These are phyloP conservation scores for Tylopilus subfusipes DNA, from an alignment of 768 basidiomycete genomes.

Conservation along the genomic window DNA sequence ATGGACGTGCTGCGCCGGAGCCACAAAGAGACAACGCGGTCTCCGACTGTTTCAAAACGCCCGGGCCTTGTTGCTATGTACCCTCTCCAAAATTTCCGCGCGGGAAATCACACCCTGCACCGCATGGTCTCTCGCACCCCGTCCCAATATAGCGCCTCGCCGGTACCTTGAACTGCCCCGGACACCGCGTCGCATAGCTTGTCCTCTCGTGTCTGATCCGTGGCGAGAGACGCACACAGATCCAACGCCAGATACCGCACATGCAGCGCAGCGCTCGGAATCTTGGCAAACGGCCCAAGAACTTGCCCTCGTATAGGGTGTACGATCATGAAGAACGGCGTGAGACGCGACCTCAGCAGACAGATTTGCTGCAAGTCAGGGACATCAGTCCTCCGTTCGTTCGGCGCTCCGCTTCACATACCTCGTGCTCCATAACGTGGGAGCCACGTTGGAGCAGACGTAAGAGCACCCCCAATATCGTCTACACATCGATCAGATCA, in stretches of 20 bases:
- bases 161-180: slow-evolving; percentile 27
- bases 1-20: background rate
- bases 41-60: background rate
- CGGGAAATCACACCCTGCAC: slow-evolving; percentile 32
- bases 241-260: slow-evolving; percentile 63
- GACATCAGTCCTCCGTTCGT: slow-evolving; percentile 9
- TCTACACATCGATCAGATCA: slow-evolving; percentile 31
- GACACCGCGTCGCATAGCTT: slow-evolving; percentile 22
- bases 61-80: too few species aligned
- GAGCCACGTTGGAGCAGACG: slow-evolving; percentile 55
- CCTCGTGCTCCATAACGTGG: slow-evolving; percentile 41
- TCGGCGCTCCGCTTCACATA: background rate
- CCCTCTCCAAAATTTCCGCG: too few species aligned
- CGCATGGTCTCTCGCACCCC: slow-evolving; percentile 30
- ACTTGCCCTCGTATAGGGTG: slow-evolving; percentile 75
- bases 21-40: slow-evolving; percentile 2
- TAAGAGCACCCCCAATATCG: slow-evolving; percentile 61
- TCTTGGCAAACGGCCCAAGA: slow-evolving; percentile 71
- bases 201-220: slow-evolving; percentile 17
- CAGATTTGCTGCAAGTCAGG: slow-evolving; percentile 41
- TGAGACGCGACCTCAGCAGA: slow-evolving; percentile 55
- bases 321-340: slow-evolving; percentile 75
- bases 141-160: slow-evolving; percentile 29
- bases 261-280: slow-evolving; percentile 41
- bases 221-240: slow-evolving; percentile 41